Conservation (phyloP, 2,329 filamentous ascomycete genomes). For the Spiromastix sp. region DNA sequence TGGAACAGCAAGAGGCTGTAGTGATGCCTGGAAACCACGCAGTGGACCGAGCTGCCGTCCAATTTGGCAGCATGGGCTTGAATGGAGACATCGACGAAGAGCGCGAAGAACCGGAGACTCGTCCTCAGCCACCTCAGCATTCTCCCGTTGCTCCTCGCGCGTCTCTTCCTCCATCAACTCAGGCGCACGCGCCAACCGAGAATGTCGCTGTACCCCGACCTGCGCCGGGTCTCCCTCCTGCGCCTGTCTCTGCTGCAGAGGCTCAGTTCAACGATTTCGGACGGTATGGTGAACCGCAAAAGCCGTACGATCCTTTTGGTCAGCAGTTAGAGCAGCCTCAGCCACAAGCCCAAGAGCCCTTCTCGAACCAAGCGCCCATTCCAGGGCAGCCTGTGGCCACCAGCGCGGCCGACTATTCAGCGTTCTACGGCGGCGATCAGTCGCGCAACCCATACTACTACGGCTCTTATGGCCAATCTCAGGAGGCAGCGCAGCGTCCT, state of each 20-base stretch:
- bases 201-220: slow-evolving; percentile 44
- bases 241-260: slow-evolving; percentile 41
- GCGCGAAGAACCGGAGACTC: slow-evolving; percentile 88
- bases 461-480: slow-evolving; percentile 53
- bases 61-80: slow-evolving; percentile 91
- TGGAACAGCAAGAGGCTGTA: slow-evolving; percentile 94
- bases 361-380: slow-evolving; percentile 46
- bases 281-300: slow-evolving; percentile 53
- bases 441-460: slow-evolving; percentile 69
- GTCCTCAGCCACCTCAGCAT: slow-evolving; percentile 84
- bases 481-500: slow-evolving; percentile 66
- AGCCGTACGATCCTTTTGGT: slow-evolving; percentile 78
- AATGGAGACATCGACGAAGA: slow-evolving; percentile 90
- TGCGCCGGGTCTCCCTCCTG: slow-evolving; percentile 52
- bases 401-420: slow-evolving; percentile 64
- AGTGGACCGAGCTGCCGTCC: slow-evolving; percentile 82
- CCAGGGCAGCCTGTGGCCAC: slow-evolving; percentile 49
- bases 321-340: slow-evolving; percentile 58
- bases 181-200: slow-evolving; percentile 25
- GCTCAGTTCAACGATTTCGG: slow-evolving; percentile 40
- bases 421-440: slow-evolving; percentile 73
- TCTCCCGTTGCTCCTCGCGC: slow-evolving; percentile 81
- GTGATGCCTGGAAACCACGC: slow-evolving; percentile 97
- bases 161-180: slow-evolving; percentile 63
- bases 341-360: slow-evolving; percentile 53